Evolutionary conservation across 2,329 filamentous ascomycete species (phyloP).

Genomic region (Hypoxylon sp.): DNA sequence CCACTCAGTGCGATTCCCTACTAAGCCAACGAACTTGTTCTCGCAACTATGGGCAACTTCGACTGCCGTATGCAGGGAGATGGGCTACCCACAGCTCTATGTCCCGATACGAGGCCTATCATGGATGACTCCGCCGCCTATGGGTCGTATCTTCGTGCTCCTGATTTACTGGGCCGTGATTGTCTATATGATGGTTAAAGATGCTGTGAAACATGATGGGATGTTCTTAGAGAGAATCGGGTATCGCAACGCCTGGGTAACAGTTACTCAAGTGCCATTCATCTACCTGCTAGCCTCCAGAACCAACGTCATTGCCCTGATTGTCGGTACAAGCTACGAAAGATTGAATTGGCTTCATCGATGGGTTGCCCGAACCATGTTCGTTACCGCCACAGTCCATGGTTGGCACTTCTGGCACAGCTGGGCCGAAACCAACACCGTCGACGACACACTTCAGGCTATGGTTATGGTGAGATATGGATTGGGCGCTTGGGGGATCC

Average conservation of each 20-base stretch:
- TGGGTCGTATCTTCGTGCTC: slow-evolving; percentile 69
- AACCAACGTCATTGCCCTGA: slow-evolving; percentile 69
- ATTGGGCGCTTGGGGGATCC: slow-evolving; percentile 74
- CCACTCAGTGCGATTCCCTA: slow-evolving; percentile 64
- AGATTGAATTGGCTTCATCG: slow-evolving; percentile 81
- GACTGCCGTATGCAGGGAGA: slow-evolving; percentile 70
- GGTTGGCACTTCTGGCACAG: slow-evolving; percentile 78
- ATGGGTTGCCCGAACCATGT: slow-evolving; percentile 78
- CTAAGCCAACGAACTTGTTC: slow-evolving; percentile 63
- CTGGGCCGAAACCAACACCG: slow-evolving; percentile 73
- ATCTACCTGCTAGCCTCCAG: slow-evolving; percentile 74
- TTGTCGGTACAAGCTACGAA: slow-evolving; percentile 76
- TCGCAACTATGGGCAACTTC: slow-evolving; percentile 70
- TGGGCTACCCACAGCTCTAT: slow-evolving; percentile 69
- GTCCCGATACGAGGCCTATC: slow-evolving; percentile 62
- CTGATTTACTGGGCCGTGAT: slow-evolving; percentile 72
- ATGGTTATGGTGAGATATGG: slow-evolving; percentile 78
- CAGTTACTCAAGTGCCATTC: slow-evolving; percentile 74
- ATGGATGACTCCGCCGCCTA: slow-evolving; percentile 71
- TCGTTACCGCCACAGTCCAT: slow-evolving; percentile 77
- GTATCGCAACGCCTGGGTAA: slow-evolving; percentile 77
- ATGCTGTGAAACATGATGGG: slow-evolving; percentile 65
- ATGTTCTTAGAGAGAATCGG: slow-evolving; percentile 76
- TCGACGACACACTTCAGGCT: slow-evolving; percentile 70
- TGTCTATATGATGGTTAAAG: slow-evolving; percentile 69